Evolutionary conservation across 2,329 filamentous ascomycete genomes (phyloP).

Genomic region (Shiraia sp.): DNA sequence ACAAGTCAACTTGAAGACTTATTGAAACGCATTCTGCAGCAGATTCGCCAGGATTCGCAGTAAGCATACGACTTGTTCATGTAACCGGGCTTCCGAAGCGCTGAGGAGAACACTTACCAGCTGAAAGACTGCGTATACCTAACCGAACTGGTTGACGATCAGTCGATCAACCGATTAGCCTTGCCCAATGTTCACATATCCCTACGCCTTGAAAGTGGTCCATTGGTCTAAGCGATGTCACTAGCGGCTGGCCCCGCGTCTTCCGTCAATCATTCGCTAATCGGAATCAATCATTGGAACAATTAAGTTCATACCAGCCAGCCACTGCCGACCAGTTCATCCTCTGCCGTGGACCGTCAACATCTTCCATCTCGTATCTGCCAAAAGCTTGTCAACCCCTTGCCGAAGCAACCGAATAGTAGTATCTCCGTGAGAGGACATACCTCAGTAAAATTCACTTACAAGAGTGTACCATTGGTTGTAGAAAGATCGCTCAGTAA

Average conservation of each 20-base stretch:
- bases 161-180: not conserved
- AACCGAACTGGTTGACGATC: too few species aligned
- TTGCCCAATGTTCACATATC: too few species aligned
- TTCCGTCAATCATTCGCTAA: slow-evolving; percentile 1
- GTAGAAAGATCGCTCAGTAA: not conserved
- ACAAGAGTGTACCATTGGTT: too few species aligned
- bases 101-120: too few species aligned
- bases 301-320: slow-evolving; percentile 2
- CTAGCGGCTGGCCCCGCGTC: not conserved
- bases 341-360: not conserved
- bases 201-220: not conserved
- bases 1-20: too few species aligned
- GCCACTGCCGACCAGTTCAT: not conserved
- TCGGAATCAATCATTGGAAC: slow-evolving; percentile 3
- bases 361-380: not conserved
- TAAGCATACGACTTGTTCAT: too few species aligned
- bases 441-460: too few species aligned
- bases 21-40: too few species aligned
- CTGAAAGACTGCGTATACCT: too few species aligned
- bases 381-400: not conserved
- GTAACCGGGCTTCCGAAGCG: too few species aligned
- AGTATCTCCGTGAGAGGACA: too few species aligned
- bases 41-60: too few species aligned
- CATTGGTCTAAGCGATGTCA: not conserved
- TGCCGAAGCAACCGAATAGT: not conserved